Evolutionary conservation across 2,329 filamentous ascomycete genomes (phyloP), one percentile per base, ranked within the genome.

Genomic region (Aspergillus uvarum): DNA sequence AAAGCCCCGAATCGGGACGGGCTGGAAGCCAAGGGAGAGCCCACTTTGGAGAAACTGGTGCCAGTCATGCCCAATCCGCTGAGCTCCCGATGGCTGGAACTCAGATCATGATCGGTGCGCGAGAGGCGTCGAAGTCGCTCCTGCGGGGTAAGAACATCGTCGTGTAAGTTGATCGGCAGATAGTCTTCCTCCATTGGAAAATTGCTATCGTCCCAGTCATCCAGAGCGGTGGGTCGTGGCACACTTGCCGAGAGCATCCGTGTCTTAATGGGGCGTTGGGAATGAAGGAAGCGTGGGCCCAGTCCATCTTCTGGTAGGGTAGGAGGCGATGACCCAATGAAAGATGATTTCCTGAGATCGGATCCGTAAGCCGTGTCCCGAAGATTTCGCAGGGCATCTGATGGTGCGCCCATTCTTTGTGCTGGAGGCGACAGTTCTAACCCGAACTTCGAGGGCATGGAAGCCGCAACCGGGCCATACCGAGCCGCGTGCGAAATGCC

Each of bases 101-200:
- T 79, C 67, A 75, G 59, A 3, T 86, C 84, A 56, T 81, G 79
- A 51, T 86, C 83, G 14, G 83, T 83, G 50, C 85, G 80, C 12
- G 85, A 87, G 55, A 85, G 80, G 19, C 85, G 80, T 50, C 85
- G 80, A 72, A 84, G 81, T 67, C 82, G 83, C 68, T 87, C 85
- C 65, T 87, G 84, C 0, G 85, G 85, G 0, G 84, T 86, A 35
- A 88, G 79, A 14, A 88, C 80, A 68, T 89, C 81, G 65, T 89
- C 86, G 63, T 86, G 85, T 50, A 89, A 74, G 58, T 82, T 85
- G 29, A 82, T 89, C 0, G 94, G 95, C 10, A 98, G 82, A 69
- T 95, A 91, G 70, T 96, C 92, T 70, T 96, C 93, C 74, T 96
- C 91, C 68, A 95, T 94, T 31, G 89, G 85, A 69, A 96, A 95